phyloP scores from a whole-genome alignment of 805 yeast species.

The Suhomyces faveliae region DNA sequence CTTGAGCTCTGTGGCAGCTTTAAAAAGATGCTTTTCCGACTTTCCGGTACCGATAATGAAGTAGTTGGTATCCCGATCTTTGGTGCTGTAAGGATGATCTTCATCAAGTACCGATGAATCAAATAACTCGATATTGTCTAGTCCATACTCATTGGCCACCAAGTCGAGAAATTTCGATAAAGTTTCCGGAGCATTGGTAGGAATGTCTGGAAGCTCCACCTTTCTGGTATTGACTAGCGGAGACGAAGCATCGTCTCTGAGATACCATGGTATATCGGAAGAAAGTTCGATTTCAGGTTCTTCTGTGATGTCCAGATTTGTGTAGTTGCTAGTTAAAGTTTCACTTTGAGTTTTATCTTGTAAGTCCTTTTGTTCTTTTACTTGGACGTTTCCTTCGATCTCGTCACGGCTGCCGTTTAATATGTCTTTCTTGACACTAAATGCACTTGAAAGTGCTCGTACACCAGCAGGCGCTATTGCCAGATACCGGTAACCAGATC shows the following conservation, averaged over 20 bases:
- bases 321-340: background rate
- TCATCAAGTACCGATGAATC: constrained; percentile 51
- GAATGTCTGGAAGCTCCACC: constrained; percentile 53
- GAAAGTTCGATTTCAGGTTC: background rate
- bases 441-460: background rate
- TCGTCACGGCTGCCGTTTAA: background rate
- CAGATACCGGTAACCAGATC: background rate
- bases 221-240: constrained; percentile 23
- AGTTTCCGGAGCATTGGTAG: constrained; percentile 55
- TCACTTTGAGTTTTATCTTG: background rate
- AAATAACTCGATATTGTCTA: constrained; percentile 59
- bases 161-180: constrained; percentile 45
- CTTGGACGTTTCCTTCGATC: background rate
- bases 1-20: constrained; percentile 62
- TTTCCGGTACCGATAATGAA: constrained; percentile 72
- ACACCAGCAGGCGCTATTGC: background rate
- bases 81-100: constrained; percentile 28
- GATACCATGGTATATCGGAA: constrained; percentile 57
- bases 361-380: background rate
- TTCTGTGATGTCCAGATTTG: background rate
- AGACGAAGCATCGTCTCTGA: constrained; percentile 43
- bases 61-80: constrained; percentile 30
- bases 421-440: background rate
- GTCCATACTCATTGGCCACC: constrained; percentile 61
- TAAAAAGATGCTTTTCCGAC: constrained; percentile 70